phyloP scores from a whole-genome alignment of 306 rosid species.

The Casuarina cunninghamiana region DNA sequence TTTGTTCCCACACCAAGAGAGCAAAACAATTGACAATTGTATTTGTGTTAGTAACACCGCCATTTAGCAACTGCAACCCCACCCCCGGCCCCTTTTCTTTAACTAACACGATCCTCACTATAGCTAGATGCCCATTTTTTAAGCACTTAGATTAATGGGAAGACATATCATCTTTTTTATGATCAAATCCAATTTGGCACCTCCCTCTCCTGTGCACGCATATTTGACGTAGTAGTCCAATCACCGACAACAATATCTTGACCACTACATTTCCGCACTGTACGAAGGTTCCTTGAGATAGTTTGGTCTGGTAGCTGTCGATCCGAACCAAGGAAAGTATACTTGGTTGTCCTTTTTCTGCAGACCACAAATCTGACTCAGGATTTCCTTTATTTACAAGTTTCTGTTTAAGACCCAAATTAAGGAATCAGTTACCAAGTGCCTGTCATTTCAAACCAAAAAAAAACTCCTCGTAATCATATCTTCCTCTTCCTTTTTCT shows the following conservation, averaged over 20 bases:
- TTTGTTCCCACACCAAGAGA: no score
- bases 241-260: slow-evolving; percentile 1
- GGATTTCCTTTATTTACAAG: neutral
- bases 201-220: slow-evolving; percentile 16
- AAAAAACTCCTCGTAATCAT: neutral
- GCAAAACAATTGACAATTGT: no score
- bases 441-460: neutral
- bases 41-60: no score
- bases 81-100: no score
- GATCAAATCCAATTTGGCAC: slow-evolving; percentile 17
- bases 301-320: slow-evolving; percentile 43
- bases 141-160: no score
- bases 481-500: neutral
- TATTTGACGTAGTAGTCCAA: neutral
- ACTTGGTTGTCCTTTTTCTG: slow-evolving; percentile 38
- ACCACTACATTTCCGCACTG: neutral
- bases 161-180: no score
- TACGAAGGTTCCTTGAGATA: slow-evolving; percentile 43
- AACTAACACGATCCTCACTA: no score
- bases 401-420: slow-evolving; percentile 14
- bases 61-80: no score
- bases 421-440: slow-evolving; percentile 13
- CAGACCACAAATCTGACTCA: slow-evolving; percentile 40
- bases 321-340: slow-evolving; percentile 38
- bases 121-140: no score